Evolutionary conservation across 805 yeast species (phyloP).

Genomic region (Candida hispaniensis): DNA sequence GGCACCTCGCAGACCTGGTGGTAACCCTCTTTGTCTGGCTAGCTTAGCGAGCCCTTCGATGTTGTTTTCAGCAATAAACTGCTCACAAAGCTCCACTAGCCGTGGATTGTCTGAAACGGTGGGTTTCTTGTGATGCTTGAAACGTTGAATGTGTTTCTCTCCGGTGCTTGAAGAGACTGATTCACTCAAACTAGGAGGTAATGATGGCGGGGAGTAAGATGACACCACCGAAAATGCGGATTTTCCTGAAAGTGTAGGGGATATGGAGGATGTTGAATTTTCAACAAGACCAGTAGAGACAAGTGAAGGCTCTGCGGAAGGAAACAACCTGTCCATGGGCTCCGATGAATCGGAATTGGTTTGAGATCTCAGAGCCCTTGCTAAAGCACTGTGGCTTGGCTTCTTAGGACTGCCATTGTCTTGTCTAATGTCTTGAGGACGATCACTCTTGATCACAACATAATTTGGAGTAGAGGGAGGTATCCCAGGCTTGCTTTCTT

Average conservation of each 20-base stretch:
- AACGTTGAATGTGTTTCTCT: constrained; percentile 21
- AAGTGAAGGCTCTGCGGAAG: too few species aligned
- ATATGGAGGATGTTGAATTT: too few species aligned
- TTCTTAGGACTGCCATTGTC: constrained; percentile 13
- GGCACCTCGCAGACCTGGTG: constrained; percentile 63
- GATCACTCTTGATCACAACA: constrained; percentile 14
- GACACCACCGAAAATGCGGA: too few species aligned
- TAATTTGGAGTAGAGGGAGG: constrained; percentile 14
- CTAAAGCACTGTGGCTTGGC: constrained; percentile 9
- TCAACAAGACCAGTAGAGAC: too few species aligned
- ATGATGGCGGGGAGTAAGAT: too few species aligned
- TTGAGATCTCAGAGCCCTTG: constrained; percentile 16
- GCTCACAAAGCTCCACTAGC: constrained; percentile 43
- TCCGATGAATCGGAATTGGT: too few species aligned
- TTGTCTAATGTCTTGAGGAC: constrained; percentile 10
- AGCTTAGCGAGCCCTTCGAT: constrained; percentile 66
- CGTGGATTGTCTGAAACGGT: constrained; percentile 40
- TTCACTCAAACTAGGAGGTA: too few species aligned
- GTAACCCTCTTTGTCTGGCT: constrained; percentile 77
- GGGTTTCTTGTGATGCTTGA: constrained; percentile 31
- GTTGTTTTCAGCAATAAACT: constrained; percentile 48
- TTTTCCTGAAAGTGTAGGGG: too few species aligned
- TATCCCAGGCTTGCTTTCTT: constrained; percentile 16
- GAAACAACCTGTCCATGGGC: too few species aligned
- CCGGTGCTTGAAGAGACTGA: too few species aligned